Percentiles rank a stretch among this genome's conserved stretches.
Evolutionary conservation across 176 grass and related monocot genomes (phyloP).

Genomic region (Poa pratensis): DNA sequence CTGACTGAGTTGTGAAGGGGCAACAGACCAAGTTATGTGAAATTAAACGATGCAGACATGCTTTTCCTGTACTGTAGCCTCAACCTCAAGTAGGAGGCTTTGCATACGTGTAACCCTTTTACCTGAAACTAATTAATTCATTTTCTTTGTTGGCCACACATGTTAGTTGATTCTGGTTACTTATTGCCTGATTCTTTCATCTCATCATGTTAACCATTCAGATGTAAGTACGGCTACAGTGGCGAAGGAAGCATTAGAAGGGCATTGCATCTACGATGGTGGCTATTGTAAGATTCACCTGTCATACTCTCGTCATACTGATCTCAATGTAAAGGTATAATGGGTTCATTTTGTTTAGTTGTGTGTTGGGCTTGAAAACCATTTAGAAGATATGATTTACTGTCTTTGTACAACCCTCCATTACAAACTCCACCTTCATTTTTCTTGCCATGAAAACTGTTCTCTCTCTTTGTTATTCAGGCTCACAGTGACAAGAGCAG

Average conservation of each 20-base stretch:
- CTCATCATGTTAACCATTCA: slow-evolving; percentile 38
- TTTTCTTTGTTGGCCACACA: slow-evolving; percentile 28
- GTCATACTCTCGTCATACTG: slow-evolving; percentile 99
- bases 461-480: slow-evolving; percentile 50
- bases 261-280: slow-evolving; percentile 98
- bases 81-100: slow-evolving; percentile 13
- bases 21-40: slow-evolving; percentile 15
- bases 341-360: slow-evolving; percentile 52
- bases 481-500: slow-evolving; percentile 96
- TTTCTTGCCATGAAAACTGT: not conserved
- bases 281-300: slow-evolving; percentile 99
- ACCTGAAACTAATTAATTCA: slow-evolving; percentile 6
- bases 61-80: slow-evolving; percentile 30
- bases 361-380: slow-evolving; percentile 33
- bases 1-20: not conserved
- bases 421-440: not conserved
- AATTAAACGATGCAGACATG: not conserved
- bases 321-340: slow-evolving; percentile 99
- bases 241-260: slow-evolving; percentile 91
- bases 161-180: slow-evolving; percentile 8
- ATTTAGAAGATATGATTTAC: slow-evolving; percentile 14
- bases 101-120: not conserved
- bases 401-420: not conserved
- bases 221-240: slow-evolving; percentile 81
- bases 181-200: slow-evolving; percentile 39